Conservation (phyloP, 2,329 filamentous ascomycete genomes). For the Hypoxylon sp. region DNA sequence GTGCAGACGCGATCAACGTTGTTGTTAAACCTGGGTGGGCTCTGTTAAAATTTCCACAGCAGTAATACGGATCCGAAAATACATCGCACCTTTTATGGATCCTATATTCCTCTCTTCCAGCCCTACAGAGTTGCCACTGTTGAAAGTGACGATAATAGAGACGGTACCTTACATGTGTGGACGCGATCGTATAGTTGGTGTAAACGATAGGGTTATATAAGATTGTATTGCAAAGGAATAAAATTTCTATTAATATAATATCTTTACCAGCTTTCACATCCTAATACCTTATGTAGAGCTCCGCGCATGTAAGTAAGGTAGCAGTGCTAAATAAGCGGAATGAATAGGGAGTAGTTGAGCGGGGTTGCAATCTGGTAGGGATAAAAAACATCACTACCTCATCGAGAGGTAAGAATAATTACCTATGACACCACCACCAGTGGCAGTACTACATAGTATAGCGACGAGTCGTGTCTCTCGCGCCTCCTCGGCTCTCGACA, state of each 20-base stretch:
- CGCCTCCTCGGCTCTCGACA: slow-evolving; percentile 3
- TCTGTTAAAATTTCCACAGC: too few relatives aligned
- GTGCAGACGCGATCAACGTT: slow-evolving; percentile 16
- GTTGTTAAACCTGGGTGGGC: background rate
- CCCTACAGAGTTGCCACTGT: background rate
- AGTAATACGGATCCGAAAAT: too few relatives aligned
- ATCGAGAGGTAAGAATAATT: too few relatives aligned
- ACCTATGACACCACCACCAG: too few relatives aligned
- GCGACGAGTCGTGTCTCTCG: too few relatives aligned
- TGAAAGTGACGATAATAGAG: background rate
- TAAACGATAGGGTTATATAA: too few relatives aligned
- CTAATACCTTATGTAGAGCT: slow-evolving; percentile 7
- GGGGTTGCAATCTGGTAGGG: slow-evolving; percentile 11
- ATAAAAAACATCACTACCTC: too few relatives aligned
- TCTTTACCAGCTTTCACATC: slow-evolving; percentile 5
- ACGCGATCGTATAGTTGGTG: too few relatives aligned
- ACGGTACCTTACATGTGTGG: too few relatives aligned
- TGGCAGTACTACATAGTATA: too few relatives aligned
- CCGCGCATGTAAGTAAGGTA: slow-evolving; percentile 16
- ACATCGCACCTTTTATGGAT: too few relatives aligned
- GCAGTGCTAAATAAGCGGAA: slow-evolving; percentile 30
- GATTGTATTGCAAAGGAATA: too few relatives aligned
- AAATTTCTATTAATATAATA: slow-evolving; percentile 25
- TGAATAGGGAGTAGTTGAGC: slow-evolving; percentile 17
- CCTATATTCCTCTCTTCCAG: slow-evolving; percentile 1